A percentile compares a stretch with the other conserved stretches of the same genome.
These are phyloP conservation scores for Tuber microsphaerosporum DNA, from an alignment of 495 filamentous ascomycete species.

Conservation along the genomic window DNA sequence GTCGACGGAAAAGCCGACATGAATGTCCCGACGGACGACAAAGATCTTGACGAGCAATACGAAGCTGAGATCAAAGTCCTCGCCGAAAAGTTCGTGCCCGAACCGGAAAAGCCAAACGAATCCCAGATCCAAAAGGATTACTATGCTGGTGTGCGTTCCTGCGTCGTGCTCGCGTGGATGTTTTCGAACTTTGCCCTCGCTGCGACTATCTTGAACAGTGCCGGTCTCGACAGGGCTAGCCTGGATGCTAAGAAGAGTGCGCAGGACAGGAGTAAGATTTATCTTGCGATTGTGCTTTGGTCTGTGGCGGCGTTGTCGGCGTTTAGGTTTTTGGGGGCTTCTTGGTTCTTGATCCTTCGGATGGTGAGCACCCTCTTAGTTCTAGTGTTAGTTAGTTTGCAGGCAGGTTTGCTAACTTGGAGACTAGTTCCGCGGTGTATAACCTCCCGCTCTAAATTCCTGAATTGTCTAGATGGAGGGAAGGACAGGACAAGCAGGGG, in stretches of 20 bases:
- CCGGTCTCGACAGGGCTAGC: slow-evolving; percentile 60
- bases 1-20: slow-evolving; percentile 85
- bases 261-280: slow-evolving; percentile 58
- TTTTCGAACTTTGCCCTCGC: slow-evolving; percentile 86
- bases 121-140: slow-evolving; percentile 91
- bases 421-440: slow-evolving; percentile 44
- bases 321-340: slow-evolving; percentile 83
- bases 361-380: slow-evolving; percentile 57
- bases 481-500: background rate
- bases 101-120: slow-evolving; percentile 55
- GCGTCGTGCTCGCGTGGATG: slow-evolving; percentile 92
- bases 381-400: slow-evolving; percentile 6
- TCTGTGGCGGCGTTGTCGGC: slow-evolving; percentile 76
- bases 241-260: slow-evolving; percentile 45
- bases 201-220: slow-evolving; percentile 79
- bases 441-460: slow-evolving; percentile 6
- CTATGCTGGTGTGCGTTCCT: slow-evolving; percentile 88
- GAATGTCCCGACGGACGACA: slow-evolving; percentile 76
- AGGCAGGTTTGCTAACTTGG: slow-evolving; percentile 15
- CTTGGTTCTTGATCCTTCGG: slow-evolving; percentile 92
- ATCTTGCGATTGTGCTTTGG: slow-evolving; percentile 88
- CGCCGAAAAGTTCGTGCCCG: slow-evolving; percentile 56
- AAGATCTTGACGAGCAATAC: slow-evolving; percentile 86
- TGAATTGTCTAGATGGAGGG: background rate
- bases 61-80: slow-evolving; percentile 77